These are phyloP conservation scores for Amphichorda felina DNA, from an alignment of 2,329 filamentous ascomycete species.

Conservation along the genomic window DNA sequence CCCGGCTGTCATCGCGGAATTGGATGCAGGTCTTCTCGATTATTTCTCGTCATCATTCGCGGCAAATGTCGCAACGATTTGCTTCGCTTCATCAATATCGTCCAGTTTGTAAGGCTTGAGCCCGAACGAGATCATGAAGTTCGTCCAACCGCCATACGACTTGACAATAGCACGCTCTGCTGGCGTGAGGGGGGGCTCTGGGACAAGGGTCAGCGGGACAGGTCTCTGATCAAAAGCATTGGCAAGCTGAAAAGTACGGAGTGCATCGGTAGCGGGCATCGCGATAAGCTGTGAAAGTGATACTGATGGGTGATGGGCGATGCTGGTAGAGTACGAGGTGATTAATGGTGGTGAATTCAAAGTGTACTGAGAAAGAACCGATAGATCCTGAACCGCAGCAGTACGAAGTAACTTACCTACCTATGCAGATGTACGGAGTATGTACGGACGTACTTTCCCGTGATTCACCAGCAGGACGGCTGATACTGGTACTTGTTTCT, in stretches of 20 bases:
- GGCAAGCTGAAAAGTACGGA: background rate
- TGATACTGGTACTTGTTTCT: no score
- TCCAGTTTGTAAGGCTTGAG: slow-evolving; percentile 4
- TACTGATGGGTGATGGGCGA: no score
- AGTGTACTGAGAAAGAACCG: no score
- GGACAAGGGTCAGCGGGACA: background rate
- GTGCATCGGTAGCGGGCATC: background rate
- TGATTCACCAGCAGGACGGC: no score
- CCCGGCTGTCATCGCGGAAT: no score
- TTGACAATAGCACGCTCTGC: slow-evolving; percentile 5
- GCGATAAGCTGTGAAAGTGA: background rate
- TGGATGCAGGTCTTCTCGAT: no score
- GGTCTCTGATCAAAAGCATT: background rate
- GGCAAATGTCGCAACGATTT: slow-evolving; percentile 3
- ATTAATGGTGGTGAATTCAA: background rate
- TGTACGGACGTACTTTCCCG: no score
- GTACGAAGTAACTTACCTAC: no score
- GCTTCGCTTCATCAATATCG: slow-evolving; percentile 4
- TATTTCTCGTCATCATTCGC: slow-evolving; percentile 1
- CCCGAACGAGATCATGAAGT: slow-evolving; percentile 3
- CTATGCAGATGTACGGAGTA: no score
- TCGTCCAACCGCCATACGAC: slow-evolving; percentile 6
- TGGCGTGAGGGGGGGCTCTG: slow-evolving; percentile 5
- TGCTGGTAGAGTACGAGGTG: no score
- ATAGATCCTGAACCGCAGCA: no score